A percentile compares a stretch with the other conserved stretches of the same genome.
Conservation (phyloP, 2,329 filamentous ascomycete genomes). For the Westerdykella aurantiaca region DNA sequence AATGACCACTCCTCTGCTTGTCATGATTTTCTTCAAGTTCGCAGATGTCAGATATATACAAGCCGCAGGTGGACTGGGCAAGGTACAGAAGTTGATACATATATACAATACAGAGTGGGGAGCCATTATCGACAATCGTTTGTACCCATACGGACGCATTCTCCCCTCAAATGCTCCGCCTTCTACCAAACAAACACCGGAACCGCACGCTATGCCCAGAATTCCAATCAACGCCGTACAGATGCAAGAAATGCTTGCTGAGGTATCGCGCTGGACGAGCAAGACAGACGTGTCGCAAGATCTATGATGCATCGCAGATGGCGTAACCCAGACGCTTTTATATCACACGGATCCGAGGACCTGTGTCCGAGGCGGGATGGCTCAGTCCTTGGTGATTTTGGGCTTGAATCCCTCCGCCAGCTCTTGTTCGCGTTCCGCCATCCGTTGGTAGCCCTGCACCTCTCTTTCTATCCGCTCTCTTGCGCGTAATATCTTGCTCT, state of each 20-base stretch:
- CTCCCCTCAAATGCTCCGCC: no score
- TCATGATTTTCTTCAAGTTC: no score
- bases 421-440: conserved; percentile 69
- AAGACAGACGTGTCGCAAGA: not conserved
- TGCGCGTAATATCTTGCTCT: conserved; percentile 91
- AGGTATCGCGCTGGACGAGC: not conserved
- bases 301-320: not conserved
- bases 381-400: conserved; percentile 79
- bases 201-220: conserved; percentile 16
- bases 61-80: no score
- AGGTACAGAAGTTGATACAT: not conserved
- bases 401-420: conserved; percentile 84
- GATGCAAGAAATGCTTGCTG: conserved; percentile 13
- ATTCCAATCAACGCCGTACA: conserved; percentile 13
- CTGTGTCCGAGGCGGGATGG: no score
- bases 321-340: not conserved
- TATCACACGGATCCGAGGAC: not conserved
- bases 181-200: not conserved
- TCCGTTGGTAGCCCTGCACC: conserved; percentile 64
- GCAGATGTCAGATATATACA: no score
- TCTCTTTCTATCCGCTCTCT: conserved; percentile 90
- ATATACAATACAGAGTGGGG: conserved; percentile 15
- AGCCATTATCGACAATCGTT: conserved; percentile 3
- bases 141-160: not conserved
- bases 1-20: no score